These are phyloP conservation scores for Plasmodium inui DNA, from an alignment of 169 alveolate species.

Conservation along the genomic window DNA sequence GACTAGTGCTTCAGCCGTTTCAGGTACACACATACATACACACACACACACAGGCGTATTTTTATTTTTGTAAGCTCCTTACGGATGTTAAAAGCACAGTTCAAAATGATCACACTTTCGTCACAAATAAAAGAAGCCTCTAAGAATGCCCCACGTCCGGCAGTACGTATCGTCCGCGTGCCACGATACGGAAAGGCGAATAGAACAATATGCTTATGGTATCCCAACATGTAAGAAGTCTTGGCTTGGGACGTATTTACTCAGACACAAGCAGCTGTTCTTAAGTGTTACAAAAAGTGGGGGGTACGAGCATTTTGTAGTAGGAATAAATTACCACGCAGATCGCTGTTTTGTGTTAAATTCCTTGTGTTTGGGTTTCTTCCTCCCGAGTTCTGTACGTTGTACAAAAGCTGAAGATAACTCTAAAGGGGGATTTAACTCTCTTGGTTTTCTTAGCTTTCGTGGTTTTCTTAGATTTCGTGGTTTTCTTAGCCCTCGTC, in stretches of 20 bases:
- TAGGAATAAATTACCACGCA: background rate
- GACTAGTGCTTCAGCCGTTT: background rate
- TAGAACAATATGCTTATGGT: background rate
- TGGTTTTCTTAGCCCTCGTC: no score
- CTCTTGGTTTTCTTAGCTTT: background rate
- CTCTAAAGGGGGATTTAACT: background rate
- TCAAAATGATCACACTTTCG: background rate
- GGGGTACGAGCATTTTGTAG: background rate
- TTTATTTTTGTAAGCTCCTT: background rate
- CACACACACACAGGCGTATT: background rate
- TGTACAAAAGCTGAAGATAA: background rate
- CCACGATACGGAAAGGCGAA: background rate
- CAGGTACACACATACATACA: background rate
- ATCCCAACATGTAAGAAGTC: background rate
- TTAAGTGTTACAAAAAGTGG: background rate
- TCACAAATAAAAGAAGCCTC: background rate
- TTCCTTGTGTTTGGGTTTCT: background rate
- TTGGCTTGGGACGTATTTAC: background rate
- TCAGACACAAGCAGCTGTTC: background rate
- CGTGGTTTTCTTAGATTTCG: no score
- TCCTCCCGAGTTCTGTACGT: background rate
- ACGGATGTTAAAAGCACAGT: background rate
- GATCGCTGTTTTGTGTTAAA: background rate
- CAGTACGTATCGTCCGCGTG: background rate
- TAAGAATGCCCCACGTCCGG: background rate